A percentile compares a stretch with the other conserved stretches of the same genome.
These are phyloP conservation scores for Anthracocystis panici-leucophaei DNA, from an alignment of 1,284 basidiomycete genomes.

Conservation along the genomic window DNA sequence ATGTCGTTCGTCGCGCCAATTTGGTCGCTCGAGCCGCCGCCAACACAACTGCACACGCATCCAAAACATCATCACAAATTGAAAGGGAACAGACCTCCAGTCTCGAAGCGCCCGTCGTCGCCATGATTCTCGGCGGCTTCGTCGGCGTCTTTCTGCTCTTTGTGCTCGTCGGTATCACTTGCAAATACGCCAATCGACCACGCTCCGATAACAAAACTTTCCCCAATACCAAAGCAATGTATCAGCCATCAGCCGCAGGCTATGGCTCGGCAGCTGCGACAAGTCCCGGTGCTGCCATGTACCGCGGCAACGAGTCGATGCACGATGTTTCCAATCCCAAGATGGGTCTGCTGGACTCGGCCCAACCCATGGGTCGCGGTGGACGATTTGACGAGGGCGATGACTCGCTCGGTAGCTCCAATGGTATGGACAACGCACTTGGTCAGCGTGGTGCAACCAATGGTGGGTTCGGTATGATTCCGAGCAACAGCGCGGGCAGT, in stretches of 20 bases:
- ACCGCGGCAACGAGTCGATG: slow-evolving; percentile 24
- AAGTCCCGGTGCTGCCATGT: slow-evolving; percentile 3
- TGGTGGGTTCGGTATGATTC: slow-evolving; percentile 36
- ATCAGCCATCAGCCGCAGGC: slow-evolving; percentile 52
- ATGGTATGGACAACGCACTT: slow-evolving; percentile 13
- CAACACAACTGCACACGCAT: background rate
- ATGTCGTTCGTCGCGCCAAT: slow-evolving; percentile 37
- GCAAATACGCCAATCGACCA: slow-evolving; percentile 46
- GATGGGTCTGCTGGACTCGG: slow-evolving; percentile 40
- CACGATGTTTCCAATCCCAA: slow-evolving; percentile 44
- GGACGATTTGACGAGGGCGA: slow-evolving; percentile 44
- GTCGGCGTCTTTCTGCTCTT: slow-evolving; percentile 43
- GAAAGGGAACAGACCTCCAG: slow-evolving; percentile 36
- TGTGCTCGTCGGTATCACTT: slow-evolving; percentile 43
- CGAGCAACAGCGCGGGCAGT: slow-evolving; percentile 35
- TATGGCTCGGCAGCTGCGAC: slow-evolving; percentile 35
- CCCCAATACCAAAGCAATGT: slow-evolving; percentile 33
- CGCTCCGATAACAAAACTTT: slow-evolving; percentile 22
- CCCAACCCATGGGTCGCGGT: slow-evolving; percentile 50
- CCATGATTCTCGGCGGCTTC: slow-evolving; percentile 44
- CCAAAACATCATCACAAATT: slow-evolving; percentile 2
- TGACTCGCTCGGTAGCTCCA: slow-evolving; percentile 36
- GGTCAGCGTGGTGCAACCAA: background rate
- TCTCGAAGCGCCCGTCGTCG: slow-evolving; percentile 31
- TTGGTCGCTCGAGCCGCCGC: slow-evolving; percentile 25